phyloP scores from a whole-genome alignment of 495 filamentous ascomycete species.

The Penicillium samsonianum region DNA sequence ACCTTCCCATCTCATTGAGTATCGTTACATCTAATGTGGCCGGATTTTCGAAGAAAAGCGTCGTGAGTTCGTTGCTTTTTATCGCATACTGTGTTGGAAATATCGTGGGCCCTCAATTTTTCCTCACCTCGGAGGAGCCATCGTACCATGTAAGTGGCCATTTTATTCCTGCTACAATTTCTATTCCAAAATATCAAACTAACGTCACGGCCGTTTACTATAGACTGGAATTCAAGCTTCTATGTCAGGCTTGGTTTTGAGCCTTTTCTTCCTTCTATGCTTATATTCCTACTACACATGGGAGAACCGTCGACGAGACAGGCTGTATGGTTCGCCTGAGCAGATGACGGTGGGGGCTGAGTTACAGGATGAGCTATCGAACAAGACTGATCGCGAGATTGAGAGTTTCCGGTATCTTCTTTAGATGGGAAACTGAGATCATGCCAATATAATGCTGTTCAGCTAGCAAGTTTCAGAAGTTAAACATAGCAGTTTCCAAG shows the following conservation, averaged over 20 bases:
- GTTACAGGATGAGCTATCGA: constrained; percentile 34
- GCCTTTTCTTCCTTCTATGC: constrained; percentile 29
- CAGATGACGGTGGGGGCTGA: constrained; percentile 28
- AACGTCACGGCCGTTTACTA: background rate
- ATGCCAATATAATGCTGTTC: background rate
- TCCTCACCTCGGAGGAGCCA: constrained; percentile 34
- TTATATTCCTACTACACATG: constrained; percentile 31
- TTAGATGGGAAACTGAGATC: background rate
- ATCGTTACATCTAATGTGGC: constrained; percentile 62
- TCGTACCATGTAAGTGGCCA: constrained; percentile 29
- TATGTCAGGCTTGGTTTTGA: constrained; percentile 33
- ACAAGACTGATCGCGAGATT: constrained; percentile 40
- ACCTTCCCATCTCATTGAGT: constrained; percentile 56
- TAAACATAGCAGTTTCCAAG: background rate
- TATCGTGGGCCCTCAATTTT: constrained; percentile 44
- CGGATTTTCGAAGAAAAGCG: constrained; percentile 38
- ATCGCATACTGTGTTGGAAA: constrained; percentile 58
- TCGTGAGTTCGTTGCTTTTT: constrained; percentile 28
- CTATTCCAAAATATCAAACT: background rate
- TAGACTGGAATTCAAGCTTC: constrained; percentile 40
- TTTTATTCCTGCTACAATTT: background rate
- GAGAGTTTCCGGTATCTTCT: constrained; percentile 38
- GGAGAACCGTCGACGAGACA: constrained; percentile 35
- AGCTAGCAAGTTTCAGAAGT: background rate
- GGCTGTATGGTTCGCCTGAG: constrained; percentile 26